A percentile compares a stretch with the other conserved stretches of the same genome.
Evolutionary conservation across 164 flowering plant species (phyloP).

Genomic region (Warburgia ugandensis): DNA sequence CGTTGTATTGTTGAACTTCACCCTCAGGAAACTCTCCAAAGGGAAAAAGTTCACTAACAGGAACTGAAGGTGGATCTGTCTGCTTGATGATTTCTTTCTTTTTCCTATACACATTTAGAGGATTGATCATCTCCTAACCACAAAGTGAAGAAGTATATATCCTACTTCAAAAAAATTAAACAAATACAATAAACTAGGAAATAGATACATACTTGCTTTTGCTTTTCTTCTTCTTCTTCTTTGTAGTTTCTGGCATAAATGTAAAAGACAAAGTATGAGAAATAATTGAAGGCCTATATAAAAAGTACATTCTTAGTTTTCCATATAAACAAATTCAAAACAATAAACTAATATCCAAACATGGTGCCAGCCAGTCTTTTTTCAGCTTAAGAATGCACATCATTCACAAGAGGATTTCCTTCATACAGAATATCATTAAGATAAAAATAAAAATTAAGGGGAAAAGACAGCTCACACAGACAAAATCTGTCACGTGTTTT

Average conservation of each 20-base stretch:
- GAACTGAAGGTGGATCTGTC: slow-evolving; percentile 90
- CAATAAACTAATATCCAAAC: too few species aligned
- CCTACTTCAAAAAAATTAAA: neutral
- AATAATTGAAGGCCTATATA: neutral
- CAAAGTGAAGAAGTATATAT: slow-evolving; percentile 1
- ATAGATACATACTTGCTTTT: slow-evolving; percentile 72
- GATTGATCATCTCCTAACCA: slow-evolving; percentile 1
- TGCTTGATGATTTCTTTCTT: slow-evolving; percentile 77
- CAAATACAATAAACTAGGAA: neutral
- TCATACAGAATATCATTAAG: too few species aligned
- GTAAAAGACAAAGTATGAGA: neutral
- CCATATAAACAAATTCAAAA: neutral
- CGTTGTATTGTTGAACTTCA: slow-evolving; percentile 92
- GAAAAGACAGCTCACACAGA: too few species aligned
- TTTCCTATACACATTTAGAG: slow-evolving; percentile 43
- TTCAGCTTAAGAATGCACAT: too few species aligned
- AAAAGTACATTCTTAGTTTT: neutral
- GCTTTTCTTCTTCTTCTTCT: slow-evolving; percentile 94
- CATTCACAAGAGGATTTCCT: too few species aligned
- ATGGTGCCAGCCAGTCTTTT: too few species aligned
- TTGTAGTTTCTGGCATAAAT: slow-evolving; percentile 45
- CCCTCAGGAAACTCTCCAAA: slow-evolving; percentile 97
- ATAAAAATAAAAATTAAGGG: too few species aligned
- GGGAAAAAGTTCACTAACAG: slow-evolving; percentile 74
- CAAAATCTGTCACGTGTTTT: too few species aligned